Percentiles rank a stretch among this genome's conserved stretches.
These are phyloP conservation scores for Microthlaspi erraticum DNA, from an alignment of 345 rosid genomes.

Conservation along the genomic window DNA sequence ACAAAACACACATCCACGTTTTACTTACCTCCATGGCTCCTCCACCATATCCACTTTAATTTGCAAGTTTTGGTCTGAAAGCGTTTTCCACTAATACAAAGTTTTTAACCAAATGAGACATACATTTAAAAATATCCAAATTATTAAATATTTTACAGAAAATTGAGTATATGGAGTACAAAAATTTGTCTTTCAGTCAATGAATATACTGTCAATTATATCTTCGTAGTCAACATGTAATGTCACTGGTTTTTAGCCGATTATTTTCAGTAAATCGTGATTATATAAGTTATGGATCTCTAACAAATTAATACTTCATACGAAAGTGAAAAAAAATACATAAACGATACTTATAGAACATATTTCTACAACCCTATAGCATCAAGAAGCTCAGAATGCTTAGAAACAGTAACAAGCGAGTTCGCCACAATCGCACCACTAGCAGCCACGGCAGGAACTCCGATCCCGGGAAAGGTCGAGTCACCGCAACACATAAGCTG, in stretches of 20 bases:
- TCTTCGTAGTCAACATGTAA: too few species aligned
- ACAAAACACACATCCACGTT: too few species aligned
- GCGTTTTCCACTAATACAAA: neutral
- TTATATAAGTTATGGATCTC: too few species aligned
- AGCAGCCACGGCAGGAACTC: constrained; percentile 93
- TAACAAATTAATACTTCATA: neutral
- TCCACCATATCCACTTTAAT: neutral
- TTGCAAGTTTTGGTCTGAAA: neutral
- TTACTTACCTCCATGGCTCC: neutral
- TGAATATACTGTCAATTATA: too few species aligned
- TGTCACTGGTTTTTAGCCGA: too few species aligned
- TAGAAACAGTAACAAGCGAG: constrained; percentile 73
- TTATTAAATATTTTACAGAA: neutral
- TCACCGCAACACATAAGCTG: constrained; percentile 90
- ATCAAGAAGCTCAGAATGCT: constrained; percentile 86
- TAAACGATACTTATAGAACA: constrained; percentile 7
- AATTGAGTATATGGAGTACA: neutral
- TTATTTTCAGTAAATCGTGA: too few species aligned
- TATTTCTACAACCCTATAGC: constrained; percentile 69
- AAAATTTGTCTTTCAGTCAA: too few species aligned
- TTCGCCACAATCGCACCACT: constrained; percentile 95
- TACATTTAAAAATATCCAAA: neutral
- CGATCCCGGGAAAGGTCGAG: constrained; percentile 93
- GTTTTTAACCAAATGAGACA: neutral
- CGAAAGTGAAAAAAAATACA: neutral